phyloP scores from a whole-genome alignment of 169 alveolate species.

The Cryptosporidium canis region DNA sequence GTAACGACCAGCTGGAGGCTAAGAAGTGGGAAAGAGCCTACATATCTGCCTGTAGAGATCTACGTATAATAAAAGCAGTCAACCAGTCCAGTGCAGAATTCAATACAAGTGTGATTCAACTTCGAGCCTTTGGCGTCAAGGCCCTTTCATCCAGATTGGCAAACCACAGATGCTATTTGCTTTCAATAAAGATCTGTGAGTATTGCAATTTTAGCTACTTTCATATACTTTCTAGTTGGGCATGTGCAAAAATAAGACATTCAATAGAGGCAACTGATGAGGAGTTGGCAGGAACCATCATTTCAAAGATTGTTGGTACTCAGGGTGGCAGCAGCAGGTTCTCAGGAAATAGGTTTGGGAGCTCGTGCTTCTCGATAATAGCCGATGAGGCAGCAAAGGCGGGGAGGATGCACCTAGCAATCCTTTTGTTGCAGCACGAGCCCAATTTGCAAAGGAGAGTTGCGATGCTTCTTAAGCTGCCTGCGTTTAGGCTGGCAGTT shows the following conservation, averaged over 20 bases:
- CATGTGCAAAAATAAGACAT: slow-evolving; percentile 78
- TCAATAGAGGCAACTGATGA: slow-evolving; percentile 80
- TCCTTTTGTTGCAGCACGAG: slow-evolving; percentile 76
- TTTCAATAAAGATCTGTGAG: slow-evolving; percentile 81
- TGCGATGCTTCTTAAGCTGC: slow-evolving; percentile 78
- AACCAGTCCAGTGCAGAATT: slow-evolving; percentile 53
- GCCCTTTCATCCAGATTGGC: slow-evolving; percentile 53
- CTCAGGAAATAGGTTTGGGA: background rate
- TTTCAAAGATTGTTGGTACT: slow-evolving; percentile 24
- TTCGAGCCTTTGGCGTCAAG: slow-evolving; percentile 29
- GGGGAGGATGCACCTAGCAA: slow-evolving; percentile 78
- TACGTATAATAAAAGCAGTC: slow-evolving; percentile 37
- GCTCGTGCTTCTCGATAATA: slow-evolving; percentile 39
- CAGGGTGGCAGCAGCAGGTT: background rate
- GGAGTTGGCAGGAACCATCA: slow-evolving; percentile 66
- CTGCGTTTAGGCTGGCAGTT: slow-evolving; percentile 75
- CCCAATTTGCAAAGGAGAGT: slow-evolving; percentile 75
- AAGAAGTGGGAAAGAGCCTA: slow-evolving; percentile 49
- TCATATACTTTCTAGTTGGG: slow-evolving; percentile 79
- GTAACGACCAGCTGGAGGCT: background rate
- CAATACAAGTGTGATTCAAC: slow-evolving; percentile 40
- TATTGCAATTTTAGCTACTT: slow-evolving; percentile 77
- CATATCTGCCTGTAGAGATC: slow-evolving; percentile 65
- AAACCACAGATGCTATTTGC: slow-evolving; percentile 73
- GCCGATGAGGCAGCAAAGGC: slow-evolving; percentile 79